These are phyloP conservation scores for Tothia fuscella DNA, from an alignment of 2,329 filamentous ascomycete species.

Conservation along the genomic window DNA sequence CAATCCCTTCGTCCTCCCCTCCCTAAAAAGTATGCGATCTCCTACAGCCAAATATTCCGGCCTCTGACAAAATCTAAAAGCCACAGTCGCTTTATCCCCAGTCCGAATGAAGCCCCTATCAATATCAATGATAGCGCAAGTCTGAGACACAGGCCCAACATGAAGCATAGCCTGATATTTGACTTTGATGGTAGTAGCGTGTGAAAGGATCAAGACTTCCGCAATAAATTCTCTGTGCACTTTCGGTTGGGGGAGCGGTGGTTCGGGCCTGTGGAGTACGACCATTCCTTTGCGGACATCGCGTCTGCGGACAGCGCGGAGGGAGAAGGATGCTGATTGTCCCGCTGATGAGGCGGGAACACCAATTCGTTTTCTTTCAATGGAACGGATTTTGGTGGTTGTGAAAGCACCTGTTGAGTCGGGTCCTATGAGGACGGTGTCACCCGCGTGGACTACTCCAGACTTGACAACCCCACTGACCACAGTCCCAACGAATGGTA, in stretches of 20 bases:
- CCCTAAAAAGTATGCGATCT: conserved; percentile 82
- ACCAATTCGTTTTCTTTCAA: conserved; percentile 84
- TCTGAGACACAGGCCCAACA: conserved; percentile 88
- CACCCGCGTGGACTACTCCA: conserved; percentile 78
- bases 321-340: conserved; percentile 82
- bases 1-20: conserved; percentile 87
- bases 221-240: conserved; percentile 31
- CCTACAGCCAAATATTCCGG: conserved; percentile 86
- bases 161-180: conserved; percentile 98
- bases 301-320: conserved; percentile 77
- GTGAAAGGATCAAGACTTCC: conserved; percentile 85
- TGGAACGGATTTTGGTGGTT: conserved; percentile 75
- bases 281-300: conserved; percentile 98
- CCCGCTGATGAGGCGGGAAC: conserved; percentile 83
- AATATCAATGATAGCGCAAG: conserved; percentile 93
- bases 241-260: conserved; percentile 1
- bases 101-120: conserved; percentile 92
- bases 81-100: conserved; percentile 85
- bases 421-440: conserved; percentile 77
- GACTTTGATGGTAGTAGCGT: conserved; percentile 92
- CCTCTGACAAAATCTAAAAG: conserved; percentile 86
- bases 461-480: conserved; percentile 85
- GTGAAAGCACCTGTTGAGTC: conserved; percentile 85
- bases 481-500: conserved; percentile 92
- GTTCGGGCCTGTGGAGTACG: conserved; percentile 69